phyloP scores from a whole-genome alignment of 1,284 basidiomycete genomes.

The Leccinum proximum region DNA sequence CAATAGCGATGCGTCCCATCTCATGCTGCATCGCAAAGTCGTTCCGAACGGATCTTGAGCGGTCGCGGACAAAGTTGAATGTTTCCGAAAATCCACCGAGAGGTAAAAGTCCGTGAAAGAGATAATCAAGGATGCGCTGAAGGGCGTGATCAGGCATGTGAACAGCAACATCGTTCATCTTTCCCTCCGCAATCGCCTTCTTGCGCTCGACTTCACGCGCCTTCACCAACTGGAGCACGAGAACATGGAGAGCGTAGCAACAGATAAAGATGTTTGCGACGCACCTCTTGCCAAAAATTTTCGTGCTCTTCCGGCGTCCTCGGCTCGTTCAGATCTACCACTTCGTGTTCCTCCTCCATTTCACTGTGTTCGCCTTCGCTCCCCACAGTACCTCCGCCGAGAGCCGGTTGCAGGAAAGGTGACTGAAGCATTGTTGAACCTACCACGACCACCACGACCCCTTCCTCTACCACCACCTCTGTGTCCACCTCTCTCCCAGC shows the following conservation, averaged over 20 bases:
- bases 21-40: slow-evolving; percentile 96
- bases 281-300: slow-evolving; percentile 64
- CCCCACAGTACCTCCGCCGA: slow-evolving; percentile 26
- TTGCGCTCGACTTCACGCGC: slow-evolving; percentile 74
- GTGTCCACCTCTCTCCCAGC: slow-evolving; percentile 54
- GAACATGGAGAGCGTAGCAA: slow-evolving; percentile 23
- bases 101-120: slow-evolving; percentile 81
- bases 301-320: slow-evolving; percentile 60
- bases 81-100: slow-evolving; percentile 68
- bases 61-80: slow-evolving; percentile 89
- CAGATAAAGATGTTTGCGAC: slow-evolving; percentile 24
- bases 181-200: slow-evolving; percentile 77
- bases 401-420: slow-evolving; percentile 22
- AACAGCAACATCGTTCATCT: slow-evolving; percentile 61
- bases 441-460: slow-evolving; percentile 35
- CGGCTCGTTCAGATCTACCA: slow-evolving; percentile 34
- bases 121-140: slow-evolving; percentile 88
- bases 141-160: neutral
- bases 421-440: slow-evolving; percentile 37
- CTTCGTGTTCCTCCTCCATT: slow-evolving; percentile 27
- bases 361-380: slow-evolving; percentile 24
- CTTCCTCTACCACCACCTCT: slow-evolving; percentile 39
- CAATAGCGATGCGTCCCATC: slow-evolving; percentile 76
- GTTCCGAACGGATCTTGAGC: slow-evolving; percentile 87
- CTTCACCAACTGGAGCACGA: slow-evolving; percentile 54